Percentiles rank a stretch among this genome's conserved stretches.
Evolutionary conservation across 371 early-diverging fungal species (phyloP).

Genomic region (Entomophthora muscae): DNA sequence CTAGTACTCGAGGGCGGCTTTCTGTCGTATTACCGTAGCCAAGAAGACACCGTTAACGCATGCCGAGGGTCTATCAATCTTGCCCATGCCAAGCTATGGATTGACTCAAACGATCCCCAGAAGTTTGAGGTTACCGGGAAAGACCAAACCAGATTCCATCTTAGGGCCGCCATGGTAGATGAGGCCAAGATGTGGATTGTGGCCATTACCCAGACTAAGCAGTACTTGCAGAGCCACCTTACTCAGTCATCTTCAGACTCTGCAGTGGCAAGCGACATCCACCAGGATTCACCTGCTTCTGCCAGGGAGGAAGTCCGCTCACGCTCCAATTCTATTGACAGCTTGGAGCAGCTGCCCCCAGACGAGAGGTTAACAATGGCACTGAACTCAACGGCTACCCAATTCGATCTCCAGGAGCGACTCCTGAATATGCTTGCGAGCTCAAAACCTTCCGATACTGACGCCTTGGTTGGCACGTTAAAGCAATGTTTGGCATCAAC

Average conservation of each 20-base stretch:
- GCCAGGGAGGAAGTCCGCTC: background rate
- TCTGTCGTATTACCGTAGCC: slow-evolving; percentile 57
- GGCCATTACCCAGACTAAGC: slow-evolving; percentile 40
- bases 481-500: background rate
- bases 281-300: background rate
- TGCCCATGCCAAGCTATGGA: slow-evolving; percentile 35
- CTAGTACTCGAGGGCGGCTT: slow-evolving; percentile 57
- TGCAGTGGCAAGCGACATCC: slow-evolving; percentile 7
- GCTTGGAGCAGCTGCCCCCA: background rate
- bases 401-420: slow-evolving; percentile 7
- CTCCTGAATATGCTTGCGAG: background rate
- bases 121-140: slow-evolving; percentile 59
- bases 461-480: background rate
- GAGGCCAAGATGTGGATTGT: slow-evolving; percentile 69
- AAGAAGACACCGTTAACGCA: slow-evolving; percentile 45
- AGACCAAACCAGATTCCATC: slow-evolving; percentile 43
- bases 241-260: slow-evolving; percentile 8
- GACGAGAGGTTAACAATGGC: slow-evolving; percentile 1
- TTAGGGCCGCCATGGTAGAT: slow-evolving; percentile 37
- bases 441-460: background rate
- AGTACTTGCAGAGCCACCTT: background rate
- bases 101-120: slow-evolving; percentile 37
- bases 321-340: slow-evolving; percentile 5
- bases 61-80: slow-evolving; percentile 60
- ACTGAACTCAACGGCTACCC: background rate